These are phyloP conservation scores for Prunus dulcis DNA, from an alignment of 306 rosid genomes.

Conservation along the genomic window DNA sequence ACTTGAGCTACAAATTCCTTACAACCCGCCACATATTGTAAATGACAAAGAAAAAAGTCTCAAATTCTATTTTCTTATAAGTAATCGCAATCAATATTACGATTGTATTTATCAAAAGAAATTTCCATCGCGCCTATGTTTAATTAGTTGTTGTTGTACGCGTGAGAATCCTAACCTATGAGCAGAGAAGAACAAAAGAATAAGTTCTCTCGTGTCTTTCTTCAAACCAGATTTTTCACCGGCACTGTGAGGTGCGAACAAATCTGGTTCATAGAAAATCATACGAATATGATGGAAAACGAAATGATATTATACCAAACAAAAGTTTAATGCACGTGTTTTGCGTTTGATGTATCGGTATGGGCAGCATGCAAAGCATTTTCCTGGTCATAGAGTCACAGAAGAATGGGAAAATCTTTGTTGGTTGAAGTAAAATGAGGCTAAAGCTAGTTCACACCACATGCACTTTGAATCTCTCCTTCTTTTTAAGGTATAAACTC, in stretches of 20 bases:
- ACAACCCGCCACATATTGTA: no score
- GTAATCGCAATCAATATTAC: no score
- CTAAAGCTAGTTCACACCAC: not conserved
- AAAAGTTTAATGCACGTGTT: not conserved
- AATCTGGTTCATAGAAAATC: not conserved
- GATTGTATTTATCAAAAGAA: no score
- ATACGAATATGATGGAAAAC: not conserved
- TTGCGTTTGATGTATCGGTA: not conserved
- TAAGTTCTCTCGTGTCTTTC: no score
- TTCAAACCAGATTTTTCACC: not conserved
- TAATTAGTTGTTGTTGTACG: no score
- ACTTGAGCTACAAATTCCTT: rapidly evolving
- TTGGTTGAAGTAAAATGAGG: not conserved
- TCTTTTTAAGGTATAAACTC: not conserved
- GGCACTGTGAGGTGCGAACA: not conserved
- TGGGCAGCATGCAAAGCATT: not conserved
- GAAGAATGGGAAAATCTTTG: not conserved
- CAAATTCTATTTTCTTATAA: no score
- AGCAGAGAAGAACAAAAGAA: no score
- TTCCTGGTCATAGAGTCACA: no score
- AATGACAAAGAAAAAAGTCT: no score
- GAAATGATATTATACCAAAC: not conserved
- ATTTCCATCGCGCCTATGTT: no score
- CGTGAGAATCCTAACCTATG: no score
- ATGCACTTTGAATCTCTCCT: slow-evolving; percentile 1